Evolutionary conservation across 345 rosid genomes (phyloP).

Genomic region (Pistacia atlantica): DNA sequence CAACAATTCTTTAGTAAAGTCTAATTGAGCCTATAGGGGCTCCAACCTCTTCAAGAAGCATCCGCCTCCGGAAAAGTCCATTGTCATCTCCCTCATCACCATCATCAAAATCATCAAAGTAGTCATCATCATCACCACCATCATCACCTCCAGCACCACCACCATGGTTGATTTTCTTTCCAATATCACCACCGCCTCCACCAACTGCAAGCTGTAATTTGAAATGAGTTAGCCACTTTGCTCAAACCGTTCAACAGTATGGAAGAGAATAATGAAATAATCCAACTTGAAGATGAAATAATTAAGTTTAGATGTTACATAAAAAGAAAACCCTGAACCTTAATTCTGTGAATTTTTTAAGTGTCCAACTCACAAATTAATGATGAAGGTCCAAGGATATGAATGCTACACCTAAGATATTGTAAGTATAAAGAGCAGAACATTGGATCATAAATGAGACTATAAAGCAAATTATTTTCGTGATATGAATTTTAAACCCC

Average conservation of each 20-base stretch:
- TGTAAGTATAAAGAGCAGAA: too few relatives aligned
- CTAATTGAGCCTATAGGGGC: not conserved
- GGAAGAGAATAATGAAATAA: not conserved
- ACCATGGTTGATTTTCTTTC: conserved; percentile 79
- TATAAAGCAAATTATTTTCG: not conserved
- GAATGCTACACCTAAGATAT: too few relatives aligned
- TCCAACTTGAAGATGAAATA: not conserved
- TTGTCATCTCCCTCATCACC: conserved; percentile 90
- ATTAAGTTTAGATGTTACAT: not conserved
- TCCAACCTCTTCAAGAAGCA: conserved; percentile 79
- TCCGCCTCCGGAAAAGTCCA: conserved; percentile 83
- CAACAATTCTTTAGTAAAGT: conserved; percentile 1
- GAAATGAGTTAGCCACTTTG: conserved; percentile 23
- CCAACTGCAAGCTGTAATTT: conserved; percentile 73
- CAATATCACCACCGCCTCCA: conserved; percentile 94
- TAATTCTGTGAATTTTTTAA: not conserved
- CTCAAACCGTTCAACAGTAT: conserved; percentile 4
- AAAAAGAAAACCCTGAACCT: not conserved
- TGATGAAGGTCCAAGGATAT: not conserved
- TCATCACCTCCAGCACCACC: conserved; percentile 98
- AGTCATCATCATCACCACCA: conserved; percentile 92
- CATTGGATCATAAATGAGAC: not conserved
- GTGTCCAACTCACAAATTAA: not conserved
- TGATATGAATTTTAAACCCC: not conserved
- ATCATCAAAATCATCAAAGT: conserved; percentile 91